Evolutionary conservation across 495 filamentous ascomycete species (phyloP).

Genomic region (Daldinia vernicosa): DNA sequence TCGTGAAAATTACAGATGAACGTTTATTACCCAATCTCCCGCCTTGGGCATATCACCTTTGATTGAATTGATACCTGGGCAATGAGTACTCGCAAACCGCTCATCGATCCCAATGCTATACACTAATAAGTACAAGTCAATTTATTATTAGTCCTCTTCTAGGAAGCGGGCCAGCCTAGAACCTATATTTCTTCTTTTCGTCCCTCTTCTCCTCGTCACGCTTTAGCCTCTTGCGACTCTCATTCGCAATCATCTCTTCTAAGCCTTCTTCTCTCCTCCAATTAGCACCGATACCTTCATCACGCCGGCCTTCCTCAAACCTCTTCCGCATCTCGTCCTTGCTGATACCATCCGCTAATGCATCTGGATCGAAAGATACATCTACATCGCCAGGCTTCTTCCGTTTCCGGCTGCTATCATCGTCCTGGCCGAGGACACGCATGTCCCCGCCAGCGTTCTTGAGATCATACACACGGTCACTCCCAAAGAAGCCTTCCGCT

Average conservation of each 20-base stretch:
- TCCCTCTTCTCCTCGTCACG: constrained; percentile 79
- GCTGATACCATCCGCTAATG: constrained; percentile 77
- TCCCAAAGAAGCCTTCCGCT: constrained; percentile 93
- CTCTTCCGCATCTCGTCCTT: constrained; percentile 63
- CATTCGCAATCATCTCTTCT: constrained; percentile 95
- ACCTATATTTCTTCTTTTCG: constrained; percentile 54
- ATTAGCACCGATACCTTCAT: constrained; percentile 69
- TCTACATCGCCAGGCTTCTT: constrained; percentile 97
- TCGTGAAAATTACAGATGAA: background rate
- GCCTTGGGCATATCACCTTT: background rate
- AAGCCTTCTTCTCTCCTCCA: constrained; percentile 93
- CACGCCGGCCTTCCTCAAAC: constrained; percentile 80
- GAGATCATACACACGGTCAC: constrained; percentile 91
- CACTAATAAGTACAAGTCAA: constrained; percentile 29
- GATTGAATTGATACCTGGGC: constrained; percentile 7
- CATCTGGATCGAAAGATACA: constrained; percentile 85
- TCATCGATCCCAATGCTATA: constrained; percentile 17
- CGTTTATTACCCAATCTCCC: background rate
- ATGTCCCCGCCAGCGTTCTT: constrained; percentile 48
- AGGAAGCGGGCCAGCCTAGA: constrained; percentile 26
- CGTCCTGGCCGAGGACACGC: constrained; percentile 80
- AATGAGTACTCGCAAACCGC: background rate
- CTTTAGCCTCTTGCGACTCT: constrained; percentile 88
- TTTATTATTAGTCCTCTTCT: constrained; percentile 1
- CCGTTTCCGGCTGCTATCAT: constrained; percentile 78